Evolutionary conservation across 805 yeast genomes (phyloP), one percentile per base, ranked within the genome.

Genomic region (Saccharomyces eubayanus): DNA sequence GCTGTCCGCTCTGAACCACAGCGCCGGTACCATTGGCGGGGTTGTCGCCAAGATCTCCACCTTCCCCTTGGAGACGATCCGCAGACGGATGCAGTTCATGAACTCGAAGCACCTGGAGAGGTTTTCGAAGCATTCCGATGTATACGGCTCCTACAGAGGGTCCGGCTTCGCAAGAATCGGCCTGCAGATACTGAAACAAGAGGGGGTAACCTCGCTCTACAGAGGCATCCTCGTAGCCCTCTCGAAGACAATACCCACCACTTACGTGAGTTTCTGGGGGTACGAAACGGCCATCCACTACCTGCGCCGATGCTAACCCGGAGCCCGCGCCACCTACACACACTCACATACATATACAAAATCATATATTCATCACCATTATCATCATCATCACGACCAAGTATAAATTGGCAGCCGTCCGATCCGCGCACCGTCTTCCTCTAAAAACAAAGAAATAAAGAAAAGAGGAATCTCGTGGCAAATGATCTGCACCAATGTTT

Each of bases 1-100:
- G 20, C 4, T 49, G 51, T 2, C 55, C 55, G 58, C 41, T 50
- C 75, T 31, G 84, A 83, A 60, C 81, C 84, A 6, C 54, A 79
- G 36, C 79, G 92, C 66, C 86, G 96, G 47, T 72, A 51, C 89
- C 41, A 50, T 81, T 0, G 96, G 97, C 0, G 98, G 97, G 0
- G 74, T 82, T 0, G 59, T 81, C 2, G 79, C 96, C 11, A 94
- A 94, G 67, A 78, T 83, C 0, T 58, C 82, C 0, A 83, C 89
- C 0, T 94, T 89, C 68, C 99, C 99, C 0, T 66, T 94, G 47
- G 99, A 94, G 67, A 81, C 96, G 0, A 66, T 91, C 2, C 75
- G 97, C 24, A 83, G 89, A 62, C 73, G 96, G 41, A 69, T 86
- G 47, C 97, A 92, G 66, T 81, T 91, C 61, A 72, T 49, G 59